Conservation (phyloP, 2,329 filamentous ascomycete species). For the Tolypocladium sp. region DNA sequence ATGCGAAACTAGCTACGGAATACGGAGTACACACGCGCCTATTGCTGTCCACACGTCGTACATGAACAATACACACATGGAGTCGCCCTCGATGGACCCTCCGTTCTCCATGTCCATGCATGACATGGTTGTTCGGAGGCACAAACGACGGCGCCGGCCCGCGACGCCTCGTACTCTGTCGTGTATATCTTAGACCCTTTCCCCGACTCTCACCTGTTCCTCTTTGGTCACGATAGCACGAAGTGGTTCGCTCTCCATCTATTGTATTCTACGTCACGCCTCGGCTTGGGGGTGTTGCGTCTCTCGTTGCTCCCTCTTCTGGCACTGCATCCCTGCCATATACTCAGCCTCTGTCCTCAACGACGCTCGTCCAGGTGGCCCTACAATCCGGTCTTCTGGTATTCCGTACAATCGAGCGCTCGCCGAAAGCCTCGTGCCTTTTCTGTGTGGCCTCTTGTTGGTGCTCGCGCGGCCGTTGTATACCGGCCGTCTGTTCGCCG, state of each 20-base stretch:
- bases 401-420: not conserved
- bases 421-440: not conserved
- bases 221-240: not conserved
- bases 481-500: not conserved
- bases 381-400: not conserved
- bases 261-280: not conserved
- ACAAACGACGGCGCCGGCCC: conserved; percentile 7
- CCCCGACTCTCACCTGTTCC: not conserved
- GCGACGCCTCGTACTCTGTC: not conserved
- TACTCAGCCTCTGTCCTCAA: not conserved
- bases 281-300: not conserved
- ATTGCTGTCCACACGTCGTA: conserved; percentile 4
- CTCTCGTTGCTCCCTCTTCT: not conserved
- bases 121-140: conserved; percentile 15
- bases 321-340: not conserved
- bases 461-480: not conserved
- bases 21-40: conserved; percentile 1
- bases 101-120: conserved; percentile 28
- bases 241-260: not conserved
- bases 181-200: not conserved
- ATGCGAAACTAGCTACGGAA: not conserved
- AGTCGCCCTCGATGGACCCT: conserved; percentile 20
- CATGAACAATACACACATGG: conserved; percentile 10
- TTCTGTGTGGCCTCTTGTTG: not conserved
- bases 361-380: not conserved